Evolutionary conservation across 768 basidiomycete species (phyloP), one percentile per base, ranked within the genome.

Genomic region (Russula foetens): DNA sequence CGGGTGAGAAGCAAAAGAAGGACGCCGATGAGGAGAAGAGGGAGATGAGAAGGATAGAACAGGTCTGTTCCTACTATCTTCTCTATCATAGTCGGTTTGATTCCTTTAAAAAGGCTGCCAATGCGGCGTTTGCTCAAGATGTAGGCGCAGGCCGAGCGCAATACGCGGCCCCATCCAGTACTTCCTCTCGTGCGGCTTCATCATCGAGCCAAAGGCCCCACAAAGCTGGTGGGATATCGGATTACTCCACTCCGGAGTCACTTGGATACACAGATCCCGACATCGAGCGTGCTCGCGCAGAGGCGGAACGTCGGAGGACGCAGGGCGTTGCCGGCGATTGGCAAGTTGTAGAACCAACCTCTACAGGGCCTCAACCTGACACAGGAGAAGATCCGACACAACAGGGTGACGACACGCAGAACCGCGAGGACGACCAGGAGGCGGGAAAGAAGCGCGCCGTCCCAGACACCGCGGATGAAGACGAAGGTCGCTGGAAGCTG

Each of bases 221-320:
- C 69, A 78, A 84, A 12, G 76, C 83, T 1, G 83, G 86, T 67
- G 82, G 80, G n/a, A 85, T 82, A 62, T 79, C 87, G 0, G 88
- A 96, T 71, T 99, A 98, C 72, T 84, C 91, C 12, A 93, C 92
- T 0, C 87, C 96, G 0, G 86, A 82, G 50, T 89, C 86, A 1
- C 79, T 98, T 1, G 95, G 95, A 1, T 86, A 82, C 67, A 76
- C 67, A 11, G 94, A 96, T 68, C 87, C 86, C 1, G 90, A 92
- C 62, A 84, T 77, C 8, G 89, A 88, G 59, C 75, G 81, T 54
- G 68, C 80, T 29, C 76, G 77, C n/a, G 82, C 81, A 0, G 86
- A 87, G 67, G 75, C 79, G 2, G 81, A 84, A 56, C 75, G 81
- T 46, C 78, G 81, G 24, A 79, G 77, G 51, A 81, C 75, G 15